Evolutionary conservation across 2,329 filamentous ascomycete genomes (phyloP), one percentile per base, ranked within the genome.

Genomic region (Epichloe baconii): DNA sequence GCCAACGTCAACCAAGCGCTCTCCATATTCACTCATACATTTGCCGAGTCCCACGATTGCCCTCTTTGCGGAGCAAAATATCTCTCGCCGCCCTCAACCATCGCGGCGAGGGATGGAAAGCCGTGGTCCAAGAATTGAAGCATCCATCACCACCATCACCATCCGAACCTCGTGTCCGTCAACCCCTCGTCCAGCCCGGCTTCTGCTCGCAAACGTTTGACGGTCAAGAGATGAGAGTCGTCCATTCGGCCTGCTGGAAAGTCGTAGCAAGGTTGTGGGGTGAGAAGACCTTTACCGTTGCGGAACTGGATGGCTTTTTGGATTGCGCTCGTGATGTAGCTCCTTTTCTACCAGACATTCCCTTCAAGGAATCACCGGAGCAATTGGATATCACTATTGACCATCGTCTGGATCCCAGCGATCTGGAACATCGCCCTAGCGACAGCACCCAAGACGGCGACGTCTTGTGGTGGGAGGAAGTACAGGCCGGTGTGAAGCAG

Each of bases 301-400:
- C 52, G n/a, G 52, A 54, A 43, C 50, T 54, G 21, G 47, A 54
- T 8, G 44, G 50, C 40, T 54, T 54, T 44, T 10, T 54, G n/a
- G 52, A 52, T 44, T 50, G 50, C 38, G 50, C 50, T 14, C 52
- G 50, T 23, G 35, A 50, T 36, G 47, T 47, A 11, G 26, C 38
- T 5, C 52, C 50, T 14, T 54, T 54, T 26, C 23, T 54, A 34
- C 52, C 52, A 7, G 44, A 37, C 14, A 54, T 54, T 3, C 35
- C 38, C 26, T 54, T 54, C 47, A 42, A 49, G 19, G 52, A 54
- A 26, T 36, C 52, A 3, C 52, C 52, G 5, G 52, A 50, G 19
- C 47, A 51, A 21, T 34, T 54, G 26, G 52, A 54, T 36, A 31
- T 47, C 23, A 52, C 50, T 35, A 52, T 54, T 35, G 53, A 50